Evolutionary conservation across 2,329 filamentous ascomycete genomes (phyloP).

Genomic region (Aspergillaceae sp.): DNA sequence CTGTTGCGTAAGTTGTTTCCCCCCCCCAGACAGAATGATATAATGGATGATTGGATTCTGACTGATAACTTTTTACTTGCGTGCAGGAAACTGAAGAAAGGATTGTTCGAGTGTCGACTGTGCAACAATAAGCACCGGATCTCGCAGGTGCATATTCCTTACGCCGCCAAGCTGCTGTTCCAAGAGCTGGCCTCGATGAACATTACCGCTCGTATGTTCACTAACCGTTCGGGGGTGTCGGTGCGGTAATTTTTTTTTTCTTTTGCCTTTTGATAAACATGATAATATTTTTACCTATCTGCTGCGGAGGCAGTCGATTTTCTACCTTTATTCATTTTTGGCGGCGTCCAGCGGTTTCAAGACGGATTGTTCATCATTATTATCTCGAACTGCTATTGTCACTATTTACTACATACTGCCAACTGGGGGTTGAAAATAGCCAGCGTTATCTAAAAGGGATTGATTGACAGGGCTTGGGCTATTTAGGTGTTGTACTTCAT

Average conservation of each 20-base stretch:
- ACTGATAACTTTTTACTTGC: conserved; percentile 12
- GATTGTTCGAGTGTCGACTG: conserved; percentile 90
- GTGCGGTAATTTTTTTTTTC: conserved; percentile 26
- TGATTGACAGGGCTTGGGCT: background rate
- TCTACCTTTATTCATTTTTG: conserved; percentile 8
- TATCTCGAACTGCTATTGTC: background rate
- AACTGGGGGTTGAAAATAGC: background rate
- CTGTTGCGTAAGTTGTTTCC: conserved; percentile 78
- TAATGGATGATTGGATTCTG: background rate
- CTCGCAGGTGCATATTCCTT: conserved; percentile 94
- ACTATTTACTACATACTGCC: conserved; percentile 2
- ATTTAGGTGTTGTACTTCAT: background rate
- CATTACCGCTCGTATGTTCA: conserved; percentile 96
- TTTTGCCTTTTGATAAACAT: conserved; percentile 2
- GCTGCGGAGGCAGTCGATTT: conserved; percentile 1
- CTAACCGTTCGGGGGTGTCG: conserved; percentile 48
- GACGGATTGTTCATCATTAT: conserved; percentile 5
- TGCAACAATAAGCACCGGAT: conserved; percentile 99
- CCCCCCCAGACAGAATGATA: background rate
- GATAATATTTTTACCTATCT: background rate
- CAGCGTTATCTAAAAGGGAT: background rate
- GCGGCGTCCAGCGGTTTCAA: conserved; percentile 17
- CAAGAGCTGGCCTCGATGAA: conserved; percentile 98
- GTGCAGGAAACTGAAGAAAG: conserved; percentile 78
- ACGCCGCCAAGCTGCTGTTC: conserved; percentile 95